Conservation (phyloP, 2,329 filamentous ascomycete species). For the Xylaria sp. region DNA sequence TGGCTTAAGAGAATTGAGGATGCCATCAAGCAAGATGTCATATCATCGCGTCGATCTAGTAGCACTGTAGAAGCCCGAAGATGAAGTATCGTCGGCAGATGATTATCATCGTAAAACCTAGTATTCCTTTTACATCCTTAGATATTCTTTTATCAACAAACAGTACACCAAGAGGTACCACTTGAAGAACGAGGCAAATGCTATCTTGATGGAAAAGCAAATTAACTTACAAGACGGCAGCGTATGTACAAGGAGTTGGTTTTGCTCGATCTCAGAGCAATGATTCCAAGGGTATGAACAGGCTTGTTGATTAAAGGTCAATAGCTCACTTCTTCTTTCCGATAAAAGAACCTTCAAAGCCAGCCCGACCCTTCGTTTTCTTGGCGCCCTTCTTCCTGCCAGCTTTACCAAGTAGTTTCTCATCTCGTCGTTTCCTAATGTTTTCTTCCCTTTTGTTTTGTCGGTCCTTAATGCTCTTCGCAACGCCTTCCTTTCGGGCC, state of each 20-base stretch:
- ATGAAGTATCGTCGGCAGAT: neutral
- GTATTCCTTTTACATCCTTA: too few relatives aligned
- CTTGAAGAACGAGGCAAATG: neutral
- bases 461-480: constrained; percentile 78
- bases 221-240: constrained; percentile 3
- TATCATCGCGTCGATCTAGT: neutral
- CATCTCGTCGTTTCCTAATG: constrained; percentile 76
- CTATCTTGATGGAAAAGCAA: neutral
- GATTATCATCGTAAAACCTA: neutral
- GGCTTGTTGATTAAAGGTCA: constrained; percentile 3
- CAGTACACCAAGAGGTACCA: neutral
- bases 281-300: constrained; percentile 11
- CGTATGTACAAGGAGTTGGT: constrained; percentile 29
- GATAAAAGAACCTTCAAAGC: constrained; percentile 76
- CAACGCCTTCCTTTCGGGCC: constrained; percentile 76
- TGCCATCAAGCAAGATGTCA: neutral
- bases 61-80: too few relatives aligned
- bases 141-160: neutral
- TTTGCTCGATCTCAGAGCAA: constrained; percentile 5
- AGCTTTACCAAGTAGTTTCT: constrained; percentile 69
- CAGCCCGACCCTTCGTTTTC: constrained; percentile 61
- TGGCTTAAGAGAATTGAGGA: neutral
- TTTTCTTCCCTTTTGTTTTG: constrained; percentile 87
- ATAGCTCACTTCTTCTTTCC: constrained; percentile 52
- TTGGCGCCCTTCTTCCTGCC: constrained; percentile 63